A percentile compares a stretch with the other conserved stretches of the same genome.
Evolutionary conservation across 2,329 filamentous ascomycete species (phyloP).

Genomic region (Aspergillus clavatus): DNA sequence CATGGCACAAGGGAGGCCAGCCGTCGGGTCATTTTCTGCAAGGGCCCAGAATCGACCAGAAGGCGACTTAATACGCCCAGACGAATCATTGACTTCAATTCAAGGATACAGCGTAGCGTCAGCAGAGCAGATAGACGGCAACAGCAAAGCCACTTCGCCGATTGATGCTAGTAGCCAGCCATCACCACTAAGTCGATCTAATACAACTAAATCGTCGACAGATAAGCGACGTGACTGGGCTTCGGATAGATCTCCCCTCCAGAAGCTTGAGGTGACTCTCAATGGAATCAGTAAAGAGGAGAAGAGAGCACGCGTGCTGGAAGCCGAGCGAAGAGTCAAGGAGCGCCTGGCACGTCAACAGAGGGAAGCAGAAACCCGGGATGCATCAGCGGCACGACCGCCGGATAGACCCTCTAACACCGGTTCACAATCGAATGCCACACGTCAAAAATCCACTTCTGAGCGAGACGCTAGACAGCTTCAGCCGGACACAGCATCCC

Average conservation of each 20-base stretch:
- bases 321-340: conserved; percentile 69
- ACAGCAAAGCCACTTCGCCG: conserved; percentile 9
- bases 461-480: background rate
- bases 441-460: background rate
- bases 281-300: conserved; percentile 94
- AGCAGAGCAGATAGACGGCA: conserved; percentile 6
- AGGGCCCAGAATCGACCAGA: conserved; percentile 18
- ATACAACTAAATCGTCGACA: conserved; percentile 25
- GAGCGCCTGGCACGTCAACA: conserved; percentile 45
- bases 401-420: background rate
- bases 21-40: conserved; percentile 23
- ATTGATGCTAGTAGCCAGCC: conserved; percentile 16
- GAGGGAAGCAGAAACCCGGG: conserved; percentile 9
- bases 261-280: conserved; percentile 86
- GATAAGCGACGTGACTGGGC: conserved; percentile 53
- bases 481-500: background rate
- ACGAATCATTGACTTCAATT: conserved; percentile 3
- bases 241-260: conserved; percentile 80
- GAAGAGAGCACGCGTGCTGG: conserved; percentile 76
- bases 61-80: conserved; percentile 6
- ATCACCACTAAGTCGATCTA: conserved; percentile 28
- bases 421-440: background rate
- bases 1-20: conserved; percentile 8
- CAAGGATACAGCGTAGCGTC: background rate
- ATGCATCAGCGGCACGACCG: background rate